Percentiles rank a stretch among this genome's conserved stretches.
These are phyloP conservation scores for Penicillium paxilli DNA, from an alignment of 495 filamentous ascomycete species.

Conservation along the genomic window DNA sequence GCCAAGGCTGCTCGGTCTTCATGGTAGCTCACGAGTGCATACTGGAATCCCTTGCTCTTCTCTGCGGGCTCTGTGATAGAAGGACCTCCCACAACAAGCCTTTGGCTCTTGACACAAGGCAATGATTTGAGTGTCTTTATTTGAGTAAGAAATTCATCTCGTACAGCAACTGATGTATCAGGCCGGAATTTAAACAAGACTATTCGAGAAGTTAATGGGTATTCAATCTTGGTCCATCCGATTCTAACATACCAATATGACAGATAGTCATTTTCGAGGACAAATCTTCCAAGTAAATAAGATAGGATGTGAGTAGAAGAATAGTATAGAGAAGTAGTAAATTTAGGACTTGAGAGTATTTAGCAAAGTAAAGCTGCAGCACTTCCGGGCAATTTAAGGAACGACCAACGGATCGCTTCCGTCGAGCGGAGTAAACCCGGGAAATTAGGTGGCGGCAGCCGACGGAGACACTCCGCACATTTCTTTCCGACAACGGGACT, in stretches of 20 bases:
- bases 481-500: background rate
- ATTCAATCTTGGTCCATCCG: background rate
- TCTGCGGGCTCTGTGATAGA: conserved; percentile 46
- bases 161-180: conserved; percentile 31
- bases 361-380: background rate
- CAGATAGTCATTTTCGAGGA: conserved; percentile 35
- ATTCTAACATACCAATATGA: conserved; percentile 30
- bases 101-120: conserved; percentile 38
- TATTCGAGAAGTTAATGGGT: conserved; percentile 8
- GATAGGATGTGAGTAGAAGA: too few relatives aligned
- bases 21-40: conserved; percentile 47
- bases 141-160: conserved; percentile 39
- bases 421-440: background rate
- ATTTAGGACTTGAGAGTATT: too few relatives aligned
- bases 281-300: too few relatives aligned
- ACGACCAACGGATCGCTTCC: background rate
- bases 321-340: too few relatives aligned
- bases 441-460: background rate
- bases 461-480: conserved; percentile 2
- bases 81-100: conserved; percentile 46
- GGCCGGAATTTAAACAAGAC: conserved; percentile 48
- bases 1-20: conserved; percentile 38
- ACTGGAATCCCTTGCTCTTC: conserved; percentile 49
- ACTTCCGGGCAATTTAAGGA: background rate
- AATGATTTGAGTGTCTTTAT: conserved; percentile 43